Evolutionary conservation across 345 rosid species (phyloP).

Genomic region (Streptanthus diversifolius): DNA sequence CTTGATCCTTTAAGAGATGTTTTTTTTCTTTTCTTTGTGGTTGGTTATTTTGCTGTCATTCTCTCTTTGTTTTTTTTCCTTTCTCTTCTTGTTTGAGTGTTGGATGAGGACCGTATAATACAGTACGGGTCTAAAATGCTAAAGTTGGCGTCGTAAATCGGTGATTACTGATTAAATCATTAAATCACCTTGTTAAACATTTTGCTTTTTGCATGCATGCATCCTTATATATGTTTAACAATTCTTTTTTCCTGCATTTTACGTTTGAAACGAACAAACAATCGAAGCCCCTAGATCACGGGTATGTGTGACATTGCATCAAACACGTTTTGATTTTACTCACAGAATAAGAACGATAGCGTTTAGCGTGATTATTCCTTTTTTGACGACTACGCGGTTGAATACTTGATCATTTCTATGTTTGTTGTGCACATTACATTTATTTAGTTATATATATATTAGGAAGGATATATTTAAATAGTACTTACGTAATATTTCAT

Average conservation of each 20-base stretch:
- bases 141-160: not conserved
- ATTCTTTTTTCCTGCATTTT: not conserved
- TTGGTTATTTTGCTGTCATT: constrained; percentile 21
- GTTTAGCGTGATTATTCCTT: no score
- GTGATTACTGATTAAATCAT: not conserved
- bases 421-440: no score
- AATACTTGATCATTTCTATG: no score
- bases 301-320: no score
- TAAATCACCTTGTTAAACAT: not conserved
- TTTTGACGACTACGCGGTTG: no score
- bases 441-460: no score
- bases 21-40: not conserved
- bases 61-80: constrained; percentile 22
- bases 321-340: no score
- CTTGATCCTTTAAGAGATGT: constrained; percentile 28
- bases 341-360: no score
- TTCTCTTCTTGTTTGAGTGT: constrained; percentile 18
- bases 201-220: not conserved
- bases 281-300: no score
- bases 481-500: no score
- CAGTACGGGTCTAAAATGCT: not conserved
- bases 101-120: constrained; percentile 30
- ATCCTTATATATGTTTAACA: not conserved
- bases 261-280: no score
- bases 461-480: no score